A percentile compares a stretch with the other conserved stretches of the same genome.
Conservation (phyloP, 164 flowering plant species). For the Magnolia sinica region DNA sequence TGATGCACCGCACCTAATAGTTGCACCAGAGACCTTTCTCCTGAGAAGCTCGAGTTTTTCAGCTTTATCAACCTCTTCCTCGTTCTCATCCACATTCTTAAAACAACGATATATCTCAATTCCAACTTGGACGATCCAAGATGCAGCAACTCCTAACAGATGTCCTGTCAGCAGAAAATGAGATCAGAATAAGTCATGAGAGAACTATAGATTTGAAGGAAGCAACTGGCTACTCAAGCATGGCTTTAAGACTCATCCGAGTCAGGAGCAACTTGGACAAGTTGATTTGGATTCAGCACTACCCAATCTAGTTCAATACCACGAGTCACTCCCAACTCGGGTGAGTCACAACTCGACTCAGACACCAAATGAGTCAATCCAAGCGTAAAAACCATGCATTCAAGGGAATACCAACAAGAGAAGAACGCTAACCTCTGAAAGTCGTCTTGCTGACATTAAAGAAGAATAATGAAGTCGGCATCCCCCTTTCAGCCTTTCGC, state of each 20-base stretch:
- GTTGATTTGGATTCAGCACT: too few relatives aligned
- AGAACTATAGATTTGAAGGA: background rate
- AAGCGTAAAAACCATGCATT: background rate
- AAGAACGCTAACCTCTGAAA: conserved; percentile 57
- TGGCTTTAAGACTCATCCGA: too few relatives aligned
- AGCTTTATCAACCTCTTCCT: conserved; percentile 20
- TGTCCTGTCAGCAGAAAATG: conserved; percentile 52
- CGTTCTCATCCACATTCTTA: conserved; percentile 26
- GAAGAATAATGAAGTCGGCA: conserved; percentile 54
- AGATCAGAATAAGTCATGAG: background rate
- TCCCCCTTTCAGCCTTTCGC: conserved; percentile 71
- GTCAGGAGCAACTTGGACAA: too few relatives aligned
- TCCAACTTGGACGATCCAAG: conserved; percentile 85
- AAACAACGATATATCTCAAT: conserved; percentile 58
- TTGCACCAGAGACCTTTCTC: conserved; percentile 43
- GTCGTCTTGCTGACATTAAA: conserved; percentile 69
- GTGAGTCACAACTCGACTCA: too few relatives aligned
- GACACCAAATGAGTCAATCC: too few relatives aligned
- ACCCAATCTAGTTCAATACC: too few relatives aligned
- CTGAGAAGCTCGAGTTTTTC: conserved; percentile 47
- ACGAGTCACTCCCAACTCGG: too few relatives aligned
- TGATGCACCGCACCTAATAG: conserved; percentile 68
- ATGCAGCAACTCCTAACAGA: conserved; percentile 70
- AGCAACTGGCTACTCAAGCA: background rate
- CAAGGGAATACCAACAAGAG: background rate